Evolutionary conservation across 805 yeast species (phyloP).

Genomic region (Candida yuanshanica): DNA sequence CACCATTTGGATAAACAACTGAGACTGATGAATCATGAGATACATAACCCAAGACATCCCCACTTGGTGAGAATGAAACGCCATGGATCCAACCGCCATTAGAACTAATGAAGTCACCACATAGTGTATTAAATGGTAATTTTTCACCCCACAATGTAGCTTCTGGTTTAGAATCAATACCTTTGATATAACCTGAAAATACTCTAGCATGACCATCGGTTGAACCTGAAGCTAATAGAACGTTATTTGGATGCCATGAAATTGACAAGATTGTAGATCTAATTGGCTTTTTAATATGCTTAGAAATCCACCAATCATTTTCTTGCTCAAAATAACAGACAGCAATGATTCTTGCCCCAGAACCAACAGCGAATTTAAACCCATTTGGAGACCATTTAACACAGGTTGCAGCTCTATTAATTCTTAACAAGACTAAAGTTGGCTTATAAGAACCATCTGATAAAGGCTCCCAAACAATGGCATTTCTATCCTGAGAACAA

Average conservation of each 20-base stretch:
- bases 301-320: constrained; percentile 99
- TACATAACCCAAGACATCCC: constrained; percentile 72
- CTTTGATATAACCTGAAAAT: constrained; percentile 83
- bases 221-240: constrained; percentile 83
- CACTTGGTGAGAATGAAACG: constrained; percentile 76
- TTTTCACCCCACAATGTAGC: constrained; percentile 90
- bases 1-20: constrained; percentile 70
- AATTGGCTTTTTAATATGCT: constrained; percentile 93
- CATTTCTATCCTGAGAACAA: constrained; percentile 96
- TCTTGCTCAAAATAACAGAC: constrained; percentile 94
- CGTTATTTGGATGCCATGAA: constrained; percentile 92
- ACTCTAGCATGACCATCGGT: constrained; percentile 92
- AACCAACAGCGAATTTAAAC: constrained; percentile 94
- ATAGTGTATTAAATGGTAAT: constrained; percentile 87
- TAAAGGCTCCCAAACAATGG: constrained; percentile 88
- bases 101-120: constrained; percentile 71
- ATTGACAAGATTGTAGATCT: constrained; percentile 78
- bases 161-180: constrained; percentile 76
- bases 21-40: constrained; percentile 84
- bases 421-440: constrained; percentile 85
- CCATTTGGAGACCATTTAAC: constrained; percentile 96
- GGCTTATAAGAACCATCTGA: constrained; percentile 66
- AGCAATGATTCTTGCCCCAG: constrained; percentile 90
- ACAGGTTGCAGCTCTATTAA: constrained; percentile 91
- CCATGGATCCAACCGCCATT: constrained; percentile 90